Percentiles rank a stretch among this genome's conserved stretches.
Evolutionary conservation across 306 rosid genomes (phyloP).

Genomic region (Pachyrhizus erosus): DNA sequence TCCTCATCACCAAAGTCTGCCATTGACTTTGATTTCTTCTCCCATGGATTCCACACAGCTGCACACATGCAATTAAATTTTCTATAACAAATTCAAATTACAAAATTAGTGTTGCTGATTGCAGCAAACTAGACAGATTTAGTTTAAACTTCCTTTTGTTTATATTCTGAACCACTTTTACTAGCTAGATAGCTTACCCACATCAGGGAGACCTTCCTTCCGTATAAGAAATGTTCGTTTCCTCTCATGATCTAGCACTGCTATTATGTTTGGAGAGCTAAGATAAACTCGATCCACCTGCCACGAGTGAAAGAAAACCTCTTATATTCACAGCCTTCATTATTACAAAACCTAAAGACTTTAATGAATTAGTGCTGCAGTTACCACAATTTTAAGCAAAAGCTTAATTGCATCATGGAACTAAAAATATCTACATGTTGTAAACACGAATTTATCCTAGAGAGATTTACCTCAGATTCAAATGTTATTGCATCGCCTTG

Average conservation of each 20-base stretch:
- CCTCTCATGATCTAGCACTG: constrained; percentile 89
- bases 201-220: constrained; percentile 96
- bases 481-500: constrained; percentile 95
- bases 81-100: neutral
- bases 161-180: neutral
- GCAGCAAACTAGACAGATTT: too few species aligned
- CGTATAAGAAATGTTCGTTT: constrained; percentile 78
- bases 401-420: constrained; percentile 17
- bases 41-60: constrained; percentile 99
- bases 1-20: constrained; percentile 88
- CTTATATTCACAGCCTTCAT: neutral
- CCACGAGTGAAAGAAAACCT: constrained; percentile 22
- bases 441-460: neutral
- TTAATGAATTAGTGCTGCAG: neutral
- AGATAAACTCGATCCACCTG: constrained; percentile 96
- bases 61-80: neutral
- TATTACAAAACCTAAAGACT: neutral
- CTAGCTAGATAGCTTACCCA: constrained; percentile 63
- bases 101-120: neutral
- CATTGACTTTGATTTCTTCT: constrained; percentile 86
- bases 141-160: neutral
- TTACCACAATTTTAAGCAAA: neutral
- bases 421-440: neutral
- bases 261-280: constrained; percentile 75
- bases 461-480: constrained; percentile 78